phyloP scores from a whole-genome alignment of 257 asterid species.

The Leptodermis oblonga region DNA sequence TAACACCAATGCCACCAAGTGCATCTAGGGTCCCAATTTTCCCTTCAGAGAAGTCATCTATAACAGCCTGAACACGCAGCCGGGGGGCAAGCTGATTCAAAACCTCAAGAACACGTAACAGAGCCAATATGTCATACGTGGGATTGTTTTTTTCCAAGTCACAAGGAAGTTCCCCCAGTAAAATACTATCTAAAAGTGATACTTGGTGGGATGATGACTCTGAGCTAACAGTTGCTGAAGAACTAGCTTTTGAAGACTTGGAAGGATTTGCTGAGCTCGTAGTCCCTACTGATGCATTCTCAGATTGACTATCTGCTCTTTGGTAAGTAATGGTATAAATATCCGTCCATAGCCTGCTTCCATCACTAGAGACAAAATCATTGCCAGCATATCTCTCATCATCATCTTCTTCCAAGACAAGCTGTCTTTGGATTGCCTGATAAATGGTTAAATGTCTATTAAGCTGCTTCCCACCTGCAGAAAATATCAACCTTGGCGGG shows the following conservation, averaged over 20 bases:
- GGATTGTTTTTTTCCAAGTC: slow-evolving; percentile 86
- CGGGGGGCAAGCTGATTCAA: slow-evolving; percentile 94
- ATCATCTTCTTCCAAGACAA: slow-evolving; percentile 76
- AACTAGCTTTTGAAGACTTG: slow-evolving; percentile 55
- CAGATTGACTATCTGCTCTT: slow-evolving; percentile 64
- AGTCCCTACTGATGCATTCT: slow-evolving; percentile 49
- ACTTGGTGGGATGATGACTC: slow-evolving; percentile 42
- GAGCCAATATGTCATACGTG: slow-evolving; percentile 78
- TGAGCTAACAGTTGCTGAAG: slow-evolving; percentile 39
- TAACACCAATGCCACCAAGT: slow-evolving; percentile 40
- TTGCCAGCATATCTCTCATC: slow-evolving; percentile 68
- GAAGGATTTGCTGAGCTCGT: slow-evolving; percentile 54
- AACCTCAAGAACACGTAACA: slow-evolving; percentile 87
- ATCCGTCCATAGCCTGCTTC: slow-evolving; percentile 83
- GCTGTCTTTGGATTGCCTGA: slow-evolving; percentile 91
- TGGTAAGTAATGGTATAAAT: slow-evolving; percentile 86
- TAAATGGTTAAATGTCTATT: slow-evolving; percentile 77
- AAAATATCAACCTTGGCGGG: slow-evolving; percentile 63
- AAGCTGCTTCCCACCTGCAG: slow-evolving; percentile 83
- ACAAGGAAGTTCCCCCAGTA: slow-evolving; percentile 93
- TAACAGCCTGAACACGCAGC: slow-evolving; percentile 48
- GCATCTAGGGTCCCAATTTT: slow-evolving; percentile 50
- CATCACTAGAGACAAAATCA: slow-evolving; percentile 79
- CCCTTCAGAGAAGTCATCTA: slow-evolving; percentile 77
- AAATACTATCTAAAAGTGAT: slow-evolving; percentile 85